phyloP scores from a whole-genome alignment of 2,329 filamentous ascomycete species.

The Bipolaris victoriae region DNA sequence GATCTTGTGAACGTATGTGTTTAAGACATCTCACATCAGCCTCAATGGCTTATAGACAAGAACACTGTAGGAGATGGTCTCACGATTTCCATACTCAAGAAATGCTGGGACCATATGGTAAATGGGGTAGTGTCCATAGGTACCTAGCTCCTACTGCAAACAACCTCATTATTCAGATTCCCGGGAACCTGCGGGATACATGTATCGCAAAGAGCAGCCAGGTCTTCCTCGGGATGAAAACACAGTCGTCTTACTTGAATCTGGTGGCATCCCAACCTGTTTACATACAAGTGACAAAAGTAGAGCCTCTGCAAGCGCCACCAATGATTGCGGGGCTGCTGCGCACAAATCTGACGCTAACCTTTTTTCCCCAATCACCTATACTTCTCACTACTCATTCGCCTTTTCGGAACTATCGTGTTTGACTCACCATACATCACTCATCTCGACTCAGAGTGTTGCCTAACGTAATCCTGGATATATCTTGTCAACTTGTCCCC shows the following conservation, averaged over 20 bases:
- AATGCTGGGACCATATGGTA: no score
- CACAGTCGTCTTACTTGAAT: no score
- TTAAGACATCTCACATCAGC: not conserved
- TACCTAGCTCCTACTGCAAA: no score
- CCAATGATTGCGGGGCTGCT: slow-evolving; percentile 5
- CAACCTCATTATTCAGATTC: no score
- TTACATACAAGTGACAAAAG: not conserved
- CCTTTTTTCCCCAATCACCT: slow-evolving; percentile 10
- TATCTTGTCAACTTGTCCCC: not conserved
- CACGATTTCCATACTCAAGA: no score
- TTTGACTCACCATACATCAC: slow-evolving; percentile 20
- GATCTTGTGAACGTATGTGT: no score
- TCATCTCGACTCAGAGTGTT: not conserved
- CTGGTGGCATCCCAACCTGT: no score
- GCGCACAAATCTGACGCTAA: slow-evolving; percentile 12
- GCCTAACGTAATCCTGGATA: not conserved
- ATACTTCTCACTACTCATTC: slow-evolving; percentile 6
- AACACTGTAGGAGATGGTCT: not conserved
- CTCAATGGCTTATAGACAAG: not conserved
- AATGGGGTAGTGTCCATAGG: no score
- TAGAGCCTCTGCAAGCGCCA: not conserved
- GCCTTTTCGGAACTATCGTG: not conserved
- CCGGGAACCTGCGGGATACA: no score
- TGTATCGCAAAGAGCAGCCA: no score
- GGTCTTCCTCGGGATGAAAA: no score